Conservation (phyloP, 768 basidiomycete species). For the Paxillus rubicundulus region DNA sequence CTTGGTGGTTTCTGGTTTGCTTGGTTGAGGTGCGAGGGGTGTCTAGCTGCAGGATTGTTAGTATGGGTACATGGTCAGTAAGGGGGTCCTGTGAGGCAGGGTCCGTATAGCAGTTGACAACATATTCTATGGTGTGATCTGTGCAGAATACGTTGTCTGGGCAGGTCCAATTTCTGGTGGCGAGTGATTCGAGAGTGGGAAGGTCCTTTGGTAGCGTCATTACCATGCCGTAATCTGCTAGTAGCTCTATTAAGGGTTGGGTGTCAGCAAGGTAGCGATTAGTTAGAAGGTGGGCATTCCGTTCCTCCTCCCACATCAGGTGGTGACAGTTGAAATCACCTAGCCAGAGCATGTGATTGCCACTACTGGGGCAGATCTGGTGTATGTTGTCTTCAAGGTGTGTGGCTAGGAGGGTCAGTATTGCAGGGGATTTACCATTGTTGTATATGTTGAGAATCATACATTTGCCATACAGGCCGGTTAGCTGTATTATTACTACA, state of each 20-base stretch:
- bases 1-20: background rate
- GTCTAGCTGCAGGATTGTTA: background rate
- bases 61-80: background rate
- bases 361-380: background rate
- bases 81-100: background rate
- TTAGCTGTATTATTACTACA: conserved; percentile 30
- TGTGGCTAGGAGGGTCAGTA: conserved; percentile 6
- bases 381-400: conserved; percentile 1
- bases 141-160: conserved; percentile 13
- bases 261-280: background rate
- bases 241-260: conserved; percentile 1
- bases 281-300: too few species aligned
- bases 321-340: too few species aligned
- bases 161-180: conserved; percentile 5
- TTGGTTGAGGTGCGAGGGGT: background rate
- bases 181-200: background rate
- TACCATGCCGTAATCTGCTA: conserved; percentile 5
- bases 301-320: conserved; percentile 34
- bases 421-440: conserved; percentile 24
- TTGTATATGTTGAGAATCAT: conserved; percentile 41
- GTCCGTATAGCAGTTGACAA: background rate
- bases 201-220: conserved; percentile 3
- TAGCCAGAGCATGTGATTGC: conserved; percentile 26
- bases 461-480: too few species aligned
- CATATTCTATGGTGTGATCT: background rate